Evolutionary conservation across 2,329 filamentous ascomycete genomes (phyloP), one percentile per base, ranked within the genome.

Genomic region (Endoconidiophora laricicola): DNA sequence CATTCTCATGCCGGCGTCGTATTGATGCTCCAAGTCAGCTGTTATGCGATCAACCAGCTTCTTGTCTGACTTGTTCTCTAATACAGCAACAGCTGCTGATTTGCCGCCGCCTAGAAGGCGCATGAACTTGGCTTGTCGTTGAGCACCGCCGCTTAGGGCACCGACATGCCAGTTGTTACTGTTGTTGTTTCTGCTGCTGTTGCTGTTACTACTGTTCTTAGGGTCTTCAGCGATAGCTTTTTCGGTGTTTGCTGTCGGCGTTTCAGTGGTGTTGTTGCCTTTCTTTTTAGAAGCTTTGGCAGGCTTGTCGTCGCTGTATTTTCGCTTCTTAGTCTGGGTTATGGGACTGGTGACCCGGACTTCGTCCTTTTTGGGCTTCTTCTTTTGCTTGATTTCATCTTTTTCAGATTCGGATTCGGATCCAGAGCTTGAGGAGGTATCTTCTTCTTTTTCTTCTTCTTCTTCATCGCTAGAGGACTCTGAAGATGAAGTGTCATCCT

Each of bases 21-120:
- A 79, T 57, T 79, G 75, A 53, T 66, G 67, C 60, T 76, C 72
- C 20, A 79, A 67, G 42, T 76, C 72, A 24, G 66, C 65, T 55
- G 74, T 69, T 26, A 70, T 67, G 55, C 66, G 64, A n/a, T 44
- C 47, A 6, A 54, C 49, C 12, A 39, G 14, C 23, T 53, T 56
- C 39, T 63, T 58, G 12, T 40, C 18, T n/a, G 20, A 9, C n/a
- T 46, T 44, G 47, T 46, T 46, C 6, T 44, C 44, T 37, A 26
- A 40, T 38, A 42, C 49, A 20, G 54, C 40, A 9, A 56, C 49
- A 0, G 57, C 33, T 26, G 59, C 60, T 18, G 64, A 63, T 59
- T 72, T 74, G 54, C 69, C 72, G 2, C 64, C 71, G 18, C 74
- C 74, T 3, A 79, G 65, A 1, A 79, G 68, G 29, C 72, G 66